phyloP scores from a whole-genome alignment of 1,139 yeast genomes.

The Blastobotrys arbuscula region DNA sequence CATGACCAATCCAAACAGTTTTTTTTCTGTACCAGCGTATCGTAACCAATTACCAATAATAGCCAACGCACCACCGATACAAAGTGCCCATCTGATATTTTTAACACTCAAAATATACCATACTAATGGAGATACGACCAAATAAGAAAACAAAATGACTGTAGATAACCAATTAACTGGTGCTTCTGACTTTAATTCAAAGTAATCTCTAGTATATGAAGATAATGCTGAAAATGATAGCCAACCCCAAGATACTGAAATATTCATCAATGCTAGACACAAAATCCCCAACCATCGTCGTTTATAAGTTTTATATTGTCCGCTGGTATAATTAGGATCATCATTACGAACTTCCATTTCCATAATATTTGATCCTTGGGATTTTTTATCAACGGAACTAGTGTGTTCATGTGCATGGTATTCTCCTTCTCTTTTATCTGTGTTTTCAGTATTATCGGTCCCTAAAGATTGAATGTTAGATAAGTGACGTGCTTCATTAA shows the following conservation, averaged over 20 bases:
- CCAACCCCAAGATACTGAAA: conserved; percentile 36
- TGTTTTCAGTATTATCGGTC: background rate
- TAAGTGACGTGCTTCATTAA: background rate
- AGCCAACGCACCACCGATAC: conserved; percentile 26
- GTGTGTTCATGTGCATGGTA: conserved; percentile 4
- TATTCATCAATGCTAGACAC: conserved; percentile 30
- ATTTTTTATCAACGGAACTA: conserved; percentile 4
- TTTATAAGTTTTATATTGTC: conserved; percentile 27
- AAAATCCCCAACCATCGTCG: conserved; percentile 35
- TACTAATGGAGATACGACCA: conserved; percentile 29
- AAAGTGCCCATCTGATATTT: conserved; percentile 26
- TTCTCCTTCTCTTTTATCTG: background rate
- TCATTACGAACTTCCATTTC: conserved; percentile 8
- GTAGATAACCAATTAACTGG: conserved; percentile 38
- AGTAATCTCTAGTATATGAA: conserved; percentile 24
- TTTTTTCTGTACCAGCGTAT: conserved; percentile 29
- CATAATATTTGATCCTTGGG: background rate
- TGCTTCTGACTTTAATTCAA: conserved; percentile 24
- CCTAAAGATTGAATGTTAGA: background rate
- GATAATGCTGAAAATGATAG: conserved; percentile 34
- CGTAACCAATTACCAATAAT: conserved; percentile 33
- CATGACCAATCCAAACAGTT: conserved; percentile 30
- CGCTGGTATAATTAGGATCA: background rate
- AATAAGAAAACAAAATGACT: conserved; percentile 32
- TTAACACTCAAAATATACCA: conserved; percentile 24